phyloP scores from a whole-genome alignment of 148 eudicot genomes.

The Rhododendron kiyosumense region DNA sequence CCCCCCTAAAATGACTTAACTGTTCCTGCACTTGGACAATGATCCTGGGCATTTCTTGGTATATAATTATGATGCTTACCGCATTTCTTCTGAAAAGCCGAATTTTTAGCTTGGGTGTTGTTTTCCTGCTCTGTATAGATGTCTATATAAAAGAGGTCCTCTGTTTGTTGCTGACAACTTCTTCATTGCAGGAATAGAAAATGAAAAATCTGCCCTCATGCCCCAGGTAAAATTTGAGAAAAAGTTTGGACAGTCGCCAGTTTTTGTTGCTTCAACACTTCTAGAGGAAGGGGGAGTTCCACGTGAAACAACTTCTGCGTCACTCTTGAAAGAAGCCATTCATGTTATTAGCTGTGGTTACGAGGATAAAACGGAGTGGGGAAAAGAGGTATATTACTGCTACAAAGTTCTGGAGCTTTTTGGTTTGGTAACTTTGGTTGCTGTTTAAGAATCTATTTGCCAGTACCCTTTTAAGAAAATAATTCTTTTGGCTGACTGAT shows the following conservation, averaged over 20 bases:
- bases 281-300: constrained; percentile 61
- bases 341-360: constrained; percentile 79
- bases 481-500: background rate
- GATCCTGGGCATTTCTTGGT: background rate
- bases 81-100: background rate
- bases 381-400: constrained; percentile 56
- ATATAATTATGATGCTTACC: background rate
- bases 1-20: no score
- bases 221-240: constrained; percentile 71
- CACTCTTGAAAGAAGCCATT: constrained; percentile 71
- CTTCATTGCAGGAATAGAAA: constrained; percentile 48
- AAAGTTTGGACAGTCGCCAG: constrained; percentile 70
- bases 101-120: background rate
- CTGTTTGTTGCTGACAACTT: background rate
- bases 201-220: constrained; percentile 56
- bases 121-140: background rate
- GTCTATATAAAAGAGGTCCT: background rate
- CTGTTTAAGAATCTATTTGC: background rate
- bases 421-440: background rate
- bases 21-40: background rate
- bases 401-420: background rate
- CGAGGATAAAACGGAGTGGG: constrained; percentile 77
- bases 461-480: background rate
- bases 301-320: constrained; percentile 41
- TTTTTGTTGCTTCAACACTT: constrained; percentile 62